Base-by-base conservation (phyloP, 2,329 filamentous ascomycete genomes). In the Chaetomiaceae sp. region DNA sequence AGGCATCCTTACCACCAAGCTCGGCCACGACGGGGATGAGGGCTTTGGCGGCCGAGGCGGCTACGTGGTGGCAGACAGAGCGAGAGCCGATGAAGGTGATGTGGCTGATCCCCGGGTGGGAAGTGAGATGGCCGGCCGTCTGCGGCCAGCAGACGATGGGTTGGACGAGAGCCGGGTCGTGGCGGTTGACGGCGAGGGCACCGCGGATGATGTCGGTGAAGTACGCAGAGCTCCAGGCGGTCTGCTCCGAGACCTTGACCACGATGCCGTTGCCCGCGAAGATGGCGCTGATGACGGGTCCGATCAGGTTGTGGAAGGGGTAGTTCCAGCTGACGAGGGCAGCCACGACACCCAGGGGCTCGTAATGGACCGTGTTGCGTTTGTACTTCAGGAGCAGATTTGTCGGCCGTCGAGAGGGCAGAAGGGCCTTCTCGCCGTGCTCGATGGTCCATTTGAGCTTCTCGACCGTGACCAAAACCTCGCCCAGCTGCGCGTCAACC, bases 281-380 rank as follows among this genome's bases (percentile, higher is more conserved):
- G 44, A 97, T 78, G 14, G 88, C 84, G 59, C 88, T 91, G 65
- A 97, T 95, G 58, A 96, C 80, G 13, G 92, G 93, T 0, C 88
- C 89, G 41, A 97, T 81, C 56, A 97, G 76, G 70, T 99, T 99
- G 73, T 99, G 93, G 69, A 97, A 95, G 39, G 89, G 84, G 66
- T 90, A 97, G 73, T 99, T 99, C 93, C 93, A 99, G 65, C 87
- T 93, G 38, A 99, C 89, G 46, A 92, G 85, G 16, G 93, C 92
- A 10, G 89, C 86, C 5, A 99, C 88, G 31, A 99, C 89, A 14
- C 93, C 93, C 17, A 97, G 74, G 13, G 93, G 92, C 69, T 99
- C 91, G 68, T 95, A 99, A 44, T 80, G 74, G 23, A 99, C 90
- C 55, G 84, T 85, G 65, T 96, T 96, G 66, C 81, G 83, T 77